Percentiles rank a stretch among this genome's conserved stretches.
Evolutionary conservation across 2,329 filamentous ascomycete species (phyloP).

Genomic region (Trichophyton schoenleinii): DNA sequence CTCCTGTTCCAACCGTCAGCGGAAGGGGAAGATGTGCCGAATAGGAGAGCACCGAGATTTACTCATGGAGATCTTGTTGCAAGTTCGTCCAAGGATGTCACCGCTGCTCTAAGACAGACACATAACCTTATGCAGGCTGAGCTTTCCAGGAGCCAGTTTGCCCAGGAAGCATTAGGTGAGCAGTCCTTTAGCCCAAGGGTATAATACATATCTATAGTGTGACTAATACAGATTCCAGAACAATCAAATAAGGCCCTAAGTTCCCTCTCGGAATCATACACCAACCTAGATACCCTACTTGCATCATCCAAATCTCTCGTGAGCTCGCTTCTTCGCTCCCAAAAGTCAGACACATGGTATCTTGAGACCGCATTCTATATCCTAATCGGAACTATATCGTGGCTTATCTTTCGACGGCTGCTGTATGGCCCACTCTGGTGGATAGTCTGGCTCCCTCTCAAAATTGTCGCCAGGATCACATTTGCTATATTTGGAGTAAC

Average conservation of each 20-base stretch:
- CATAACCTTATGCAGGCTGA: slow-evolving; percentile 78
- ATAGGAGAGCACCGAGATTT: slow-evolving; percentile 32
- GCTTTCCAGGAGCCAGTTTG: slow-evolving; percentile 75
- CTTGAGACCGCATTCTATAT: slow-evolving; percentile 81
- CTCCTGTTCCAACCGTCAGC: slow-evolving; percentile 57
- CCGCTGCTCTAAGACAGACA: slow-evolving; percentile 66
- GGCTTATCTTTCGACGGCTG: slow-evolving; percentile 74
- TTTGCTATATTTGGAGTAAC: slow-evolving; percentile 42
- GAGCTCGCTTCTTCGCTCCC: slow-evolving; percentile 64
- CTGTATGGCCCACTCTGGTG: slow-evolving; percentile 86
- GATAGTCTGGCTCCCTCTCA: slow-evolving; percentile 73
- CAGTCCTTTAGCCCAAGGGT: neutral
- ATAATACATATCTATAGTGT: slow-evolving; percentile 4
- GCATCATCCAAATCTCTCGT: slow-evolving; percentile 62
- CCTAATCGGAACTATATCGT: slow-evolving; percentile 61
- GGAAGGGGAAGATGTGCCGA: slow-evolving; percentile 25
- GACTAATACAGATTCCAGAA: slow-evolving; percentile 26
- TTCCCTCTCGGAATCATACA: slow-evolving; percentile 70
- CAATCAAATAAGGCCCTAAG: slow-evolving; percentile 73
- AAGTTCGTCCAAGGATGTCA: slow-evolving; percentile 70
- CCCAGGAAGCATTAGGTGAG: slow-evolving; percentile 62
- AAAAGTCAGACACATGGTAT: slow-evolving; percentile 98
- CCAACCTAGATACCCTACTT: slow-evolving; percentile 63
- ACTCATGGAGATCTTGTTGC: slow-evolving; percentile 61
- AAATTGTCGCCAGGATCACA: slow-evolving; percentile 48